A percentile compares a stretch with the other conserved stretches of the same genome.
Conservation (phyloP, 2,329 filamentous ascomycete species). For the Aureobasidium zeae region DNA sequence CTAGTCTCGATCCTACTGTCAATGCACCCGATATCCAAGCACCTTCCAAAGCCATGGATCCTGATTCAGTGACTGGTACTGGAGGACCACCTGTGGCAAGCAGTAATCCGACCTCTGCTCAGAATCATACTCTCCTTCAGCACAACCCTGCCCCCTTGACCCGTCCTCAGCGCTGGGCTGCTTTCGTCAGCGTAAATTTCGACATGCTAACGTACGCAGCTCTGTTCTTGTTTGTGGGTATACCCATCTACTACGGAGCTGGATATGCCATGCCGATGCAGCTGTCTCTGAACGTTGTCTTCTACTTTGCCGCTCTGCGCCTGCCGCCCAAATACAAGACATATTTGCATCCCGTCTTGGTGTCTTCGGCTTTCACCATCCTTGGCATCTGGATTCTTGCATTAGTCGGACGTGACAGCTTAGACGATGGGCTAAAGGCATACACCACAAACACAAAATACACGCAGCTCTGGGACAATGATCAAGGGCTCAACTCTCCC, state of each 20-base stretch:
- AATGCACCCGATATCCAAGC: slow-evolving; percentile 15
- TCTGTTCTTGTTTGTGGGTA: slow-evolving; percentile 43
- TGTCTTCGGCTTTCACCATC: slow-evolving; percentile 46
- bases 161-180: slow-evolving; percentile 44
- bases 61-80: slow-evolving; percentile 20
- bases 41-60: slow-evolving; percentile 22
- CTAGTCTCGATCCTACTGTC: not conserved
- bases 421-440: slow-evolving; percentile 35
- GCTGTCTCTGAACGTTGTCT: slow-evolving; percentile 42
- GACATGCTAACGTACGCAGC: slow-evolving; percentile 39
- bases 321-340: slow-evolving; percentile 42
- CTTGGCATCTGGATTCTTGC: slow-evolving; percentile 47
- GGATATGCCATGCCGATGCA: slow-evolving; percentile 43
- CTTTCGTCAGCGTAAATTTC: slow-evolving; percentile 37
- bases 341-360: slow-evolving; percentile 50
- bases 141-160: slow-evolving; percentile 39
- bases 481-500: slow-evolving; percentile 29
- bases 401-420: slow-evolving; percentile 33
- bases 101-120: not conserved
- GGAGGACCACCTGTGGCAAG: slow-evolving; percentile 21
- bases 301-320: slow-evolving; percentile 43
- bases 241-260: slow-evolving; percentile 46
- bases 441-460: slow-evolving; percentile 49
- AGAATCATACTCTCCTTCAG: slow-evolving; percentile 21
- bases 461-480: slow-evolving; percentile 41